phyloP scores from a whole-genome alignment of 2,329 filamentous ascomycete genomes.

The Dactylella cylindrospora region DNA sequence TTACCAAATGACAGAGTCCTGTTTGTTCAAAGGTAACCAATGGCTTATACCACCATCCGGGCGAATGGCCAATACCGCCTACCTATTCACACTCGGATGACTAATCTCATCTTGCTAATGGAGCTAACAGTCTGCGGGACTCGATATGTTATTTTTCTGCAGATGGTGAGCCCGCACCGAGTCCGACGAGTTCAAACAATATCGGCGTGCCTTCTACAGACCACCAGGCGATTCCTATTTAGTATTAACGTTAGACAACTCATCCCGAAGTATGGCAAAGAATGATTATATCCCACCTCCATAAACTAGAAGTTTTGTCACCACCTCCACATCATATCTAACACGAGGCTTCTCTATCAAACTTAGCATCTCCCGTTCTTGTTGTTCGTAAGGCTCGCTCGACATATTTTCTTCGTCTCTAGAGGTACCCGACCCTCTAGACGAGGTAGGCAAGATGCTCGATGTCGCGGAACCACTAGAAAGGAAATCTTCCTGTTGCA shows the following conservation, averaged over 20 bases:
- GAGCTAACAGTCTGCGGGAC: too few species aligned
- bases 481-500: conserved; percentile 37
- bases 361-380: conserved; percentile 79
- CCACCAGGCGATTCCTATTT: conserved; percentile 75
- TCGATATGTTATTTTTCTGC: conserved; percentile 30
- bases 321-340: conserved; percentile 96
- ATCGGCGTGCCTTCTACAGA: conserved; percentile 74
- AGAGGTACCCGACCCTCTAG: not conserved
- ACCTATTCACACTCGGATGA: too few species aligned
- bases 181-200: conserved; percentile 66
- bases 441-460: not conserved
- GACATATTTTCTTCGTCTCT: conserved; percentile 54
- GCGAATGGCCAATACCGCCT: too few species aligned
- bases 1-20: too few species aligned
- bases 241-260: conserved; percentile 14
- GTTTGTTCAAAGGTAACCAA: too few species aligned
- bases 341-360: conserved; percentile 82
- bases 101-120: too few species aligned
- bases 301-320: conserved; percentile 95
- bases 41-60: too few species aligned
- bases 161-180: conserved; percentile 49
- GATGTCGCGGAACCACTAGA: not conserved
- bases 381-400: conserved; percentile 50
- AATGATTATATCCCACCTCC: conserved; percentile 64
- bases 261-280: not conserved